These are phyloP conservation scores for Emmonsia crescens DNA, from an alignment of 2,329 filamentous ascomycete species.

Conservation along the genomic window DNA sequence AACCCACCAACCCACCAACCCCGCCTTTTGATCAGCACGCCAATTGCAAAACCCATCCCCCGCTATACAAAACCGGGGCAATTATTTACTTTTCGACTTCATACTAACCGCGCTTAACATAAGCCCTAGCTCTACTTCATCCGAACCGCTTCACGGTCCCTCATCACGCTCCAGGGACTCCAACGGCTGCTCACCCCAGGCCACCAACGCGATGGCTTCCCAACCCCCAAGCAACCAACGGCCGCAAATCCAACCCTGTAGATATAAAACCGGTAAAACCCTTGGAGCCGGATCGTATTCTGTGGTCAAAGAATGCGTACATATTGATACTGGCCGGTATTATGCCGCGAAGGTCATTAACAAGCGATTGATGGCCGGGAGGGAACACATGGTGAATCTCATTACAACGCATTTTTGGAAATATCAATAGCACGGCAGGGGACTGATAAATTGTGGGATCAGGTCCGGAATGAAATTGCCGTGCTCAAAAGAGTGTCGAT, in stretches of 20 bases:
- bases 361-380: conserved; percentile 91
- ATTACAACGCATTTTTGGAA: neutral
- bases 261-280: conserved; percentile 98
- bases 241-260: conserved; percentile 79
- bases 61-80: neutral
- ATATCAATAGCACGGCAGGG: neutral
- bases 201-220: conserved; percentile 1
- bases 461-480: conserved; percentile 96
- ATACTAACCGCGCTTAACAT: neutral
- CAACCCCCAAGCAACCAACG: conserved; percentile 17
- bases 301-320: conserved; percentile 96
- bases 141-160: neutral
- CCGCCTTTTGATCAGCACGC: neutral
- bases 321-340: conserved; percentile 94
- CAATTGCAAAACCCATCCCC: neutral
- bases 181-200: neutral
- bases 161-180: neutral
- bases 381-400: conserved; percentile 82
- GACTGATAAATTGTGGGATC: conserved; percentile 3
- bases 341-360: conserved; percentile 99
- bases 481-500: conserved; percentile 97
- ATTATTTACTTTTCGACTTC: neutral
- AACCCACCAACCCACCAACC: conserved; percentile 1
- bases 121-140: neutral
- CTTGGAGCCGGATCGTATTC: conserved; percentile 94